Percentiles rank a stretch among this genome's conserved stretches.
Conservation (phyloP, 1,284 basidiomycete species). For the Rhodotorula glutinis region DNA sequence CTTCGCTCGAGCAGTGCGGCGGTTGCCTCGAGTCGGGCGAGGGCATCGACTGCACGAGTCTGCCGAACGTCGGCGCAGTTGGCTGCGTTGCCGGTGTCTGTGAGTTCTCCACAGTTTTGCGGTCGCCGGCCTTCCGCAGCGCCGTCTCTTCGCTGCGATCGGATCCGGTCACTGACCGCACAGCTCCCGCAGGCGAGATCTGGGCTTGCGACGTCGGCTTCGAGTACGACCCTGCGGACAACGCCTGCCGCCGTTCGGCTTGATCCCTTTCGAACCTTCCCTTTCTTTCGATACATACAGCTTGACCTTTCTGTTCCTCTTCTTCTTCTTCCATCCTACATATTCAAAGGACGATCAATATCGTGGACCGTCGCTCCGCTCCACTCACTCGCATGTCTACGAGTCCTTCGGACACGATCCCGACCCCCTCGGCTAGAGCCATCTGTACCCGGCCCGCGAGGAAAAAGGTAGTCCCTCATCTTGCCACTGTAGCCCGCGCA, state of each 20-base stretch:
- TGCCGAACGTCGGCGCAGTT: constrained; percentile 24
- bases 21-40: constrained; percentile 17
- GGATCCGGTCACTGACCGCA: background rate
- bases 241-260: background rate
- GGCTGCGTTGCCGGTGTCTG: constrained; percentile 14
- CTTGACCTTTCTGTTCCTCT: background rate
- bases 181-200: background rate
- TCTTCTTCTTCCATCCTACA: too few relatives aligned
- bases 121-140: background rate
- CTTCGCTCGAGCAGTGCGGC: constrained; percentile 30
- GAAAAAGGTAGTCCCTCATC: too few relatives aligned
- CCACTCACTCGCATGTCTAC: too few relatives aligned
- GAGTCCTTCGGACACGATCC: too few relatives aligned
- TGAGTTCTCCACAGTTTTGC: constrained; percentile 11
- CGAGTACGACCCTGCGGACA: background rate
- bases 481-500: too few relatives aligned
- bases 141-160: too few relatives aligned
- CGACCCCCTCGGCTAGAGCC: too few relatives aligned
- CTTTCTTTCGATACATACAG: background rate
- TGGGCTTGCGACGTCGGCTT: constrained; percentile 3
- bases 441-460: too few relatives aligned
- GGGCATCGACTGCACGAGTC: constrained; percentile 40
- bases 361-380: too few relatives aligned
- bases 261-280: background rate
- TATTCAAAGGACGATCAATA: too few relatives aligned